Percentiles rank a stretch among this genome's conserved stretches.
These are phyloP conservation scores for Paratinospora sagittata DNA, from an alignment of 164 flowering plant genomes.

Conservation along the genomic window DNA sequence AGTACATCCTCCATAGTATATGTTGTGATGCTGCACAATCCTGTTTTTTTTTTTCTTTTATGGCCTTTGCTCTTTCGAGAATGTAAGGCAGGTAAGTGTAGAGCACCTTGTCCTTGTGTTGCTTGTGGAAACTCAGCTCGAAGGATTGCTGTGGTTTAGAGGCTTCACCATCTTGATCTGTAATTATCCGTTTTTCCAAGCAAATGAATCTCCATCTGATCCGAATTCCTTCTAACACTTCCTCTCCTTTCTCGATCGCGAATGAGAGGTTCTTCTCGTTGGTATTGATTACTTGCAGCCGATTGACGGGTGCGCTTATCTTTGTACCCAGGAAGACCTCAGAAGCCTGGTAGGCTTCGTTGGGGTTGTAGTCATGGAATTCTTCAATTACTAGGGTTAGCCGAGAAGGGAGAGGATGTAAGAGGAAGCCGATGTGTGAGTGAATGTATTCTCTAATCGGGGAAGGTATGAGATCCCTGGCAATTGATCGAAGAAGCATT, in stretches of 20 bases:
- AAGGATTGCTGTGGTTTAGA: constrained; percentile 18
- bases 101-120: constrained; percentile 28
- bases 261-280: constrained; percentile 8
- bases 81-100: constrained; percentile 31
- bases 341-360: constrained; percentile 20
- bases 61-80: constrained; percentile 14
- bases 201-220: constrained; percentile 15
- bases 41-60: constrained; percentile 23
- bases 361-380: constrained; percentile 15
- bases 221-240: constrained; percentile 13
- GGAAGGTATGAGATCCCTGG: constrained; percentile 40
- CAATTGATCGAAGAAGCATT: constrained; percentile 36
- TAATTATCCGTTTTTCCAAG: background rate
- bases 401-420: constrained; percentile 29
- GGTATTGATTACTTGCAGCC: constrained; percentile 5
- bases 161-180: too few relatives aligned
- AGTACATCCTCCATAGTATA: background rate
- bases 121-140: constrained; percentile 38
- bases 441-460: constrained; percentile 23
- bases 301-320: constrained; percentile 2
- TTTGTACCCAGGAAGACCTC: constrained; percentile 20
- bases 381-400: constrained; percentile 26
- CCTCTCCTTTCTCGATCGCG: constrained; percentile 18
- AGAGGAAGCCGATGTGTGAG: constrained; percentile 22
- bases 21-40: constrained; percentile 6